Percentiles rank a stretch among this genome's conserved stretches.
These are phyloP conservation scores for Capsella bursapastoris DNA, from an alignment of 345 rosid genomes.

Conservation along the genomic window DNA sequence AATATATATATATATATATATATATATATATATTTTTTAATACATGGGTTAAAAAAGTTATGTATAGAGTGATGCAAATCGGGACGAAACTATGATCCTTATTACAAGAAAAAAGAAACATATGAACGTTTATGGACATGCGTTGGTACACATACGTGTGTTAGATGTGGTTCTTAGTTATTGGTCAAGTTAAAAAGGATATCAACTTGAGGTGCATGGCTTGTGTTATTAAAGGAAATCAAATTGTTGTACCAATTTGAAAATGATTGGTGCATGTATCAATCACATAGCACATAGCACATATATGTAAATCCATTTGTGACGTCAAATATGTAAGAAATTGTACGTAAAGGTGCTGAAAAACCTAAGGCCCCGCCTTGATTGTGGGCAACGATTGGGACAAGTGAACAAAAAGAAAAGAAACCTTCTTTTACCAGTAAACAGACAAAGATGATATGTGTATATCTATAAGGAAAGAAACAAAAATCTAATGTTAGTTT, in stretches of 20 bases:
- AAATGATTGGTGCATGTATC: slow-evolving; percentile 47
- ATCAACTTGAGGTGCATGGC: slow-evolving; percentile 46
- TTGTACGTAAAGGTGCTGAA: slow-evolving; percentile 30
- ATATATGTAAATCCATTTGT: slow-evolving; percentile 20
- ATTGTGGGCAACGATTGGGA: slow-evolving; percentile 43
- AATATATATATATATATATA: too few species aligned
- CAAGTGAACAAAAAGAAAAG: slow-evolving; percentile 36
- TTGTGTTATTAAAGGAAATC: slow-evolving; percentile 42
- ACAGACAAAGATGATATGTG: slow-evolving; percentile 23
- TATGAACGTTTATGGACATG: slow-evolving; percentile 22
- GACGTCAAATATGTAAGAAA: slow-evolving; percentile 38
- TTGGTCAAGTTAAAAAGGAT: slow-evolving; percentile 34
- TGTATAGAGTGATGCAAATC: neutral
- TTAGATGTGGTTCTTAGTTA: slow-evolving; percentile 30
- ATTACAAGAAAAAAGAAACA: neutral
- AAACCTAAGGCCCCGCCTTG: slow-evolving; percentile 39
- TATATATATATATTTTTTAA: too few species aligned
- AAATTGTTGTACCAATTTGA: slow-evolving; percentile 36
- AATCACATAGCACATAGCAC: slow-evolving; percentile 22
- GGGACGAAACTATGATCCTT: neutral
- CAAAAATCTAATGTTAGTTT: neutral
- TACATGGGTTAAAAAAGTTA: neutral
- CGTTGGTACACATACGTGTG: slow-evolving; percentile 28
- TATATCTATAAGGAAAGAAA: slow-evolving; percentile 1
- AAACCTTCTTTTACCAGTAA: slow-evolving; percentile 40